These are phyloP conservation scores for Candida pini DNA, from an alignment of 805 yeast species.

Conservation along the genomic window DNA sequence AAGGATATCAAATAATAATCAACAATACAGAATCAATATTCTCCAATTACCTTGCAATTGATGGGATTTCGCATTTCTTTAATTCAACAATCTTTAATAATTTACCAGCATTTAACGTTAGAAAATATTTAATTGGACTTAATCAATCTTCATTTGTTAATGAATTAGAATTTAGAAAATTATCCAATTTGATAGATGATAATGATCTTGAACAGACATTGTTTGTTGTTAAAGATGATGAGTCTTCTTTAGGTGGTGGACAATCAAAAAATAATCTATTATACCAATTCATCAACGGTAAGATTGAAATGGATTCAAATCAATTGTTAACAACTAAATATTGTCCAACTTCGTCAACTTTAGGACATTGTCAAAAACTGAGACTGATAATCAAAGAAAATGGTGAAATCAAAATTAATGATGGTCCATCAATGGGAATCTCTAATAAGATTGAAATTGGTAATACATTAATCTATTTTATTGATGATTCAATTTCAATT, in stretches of 20 bases:
- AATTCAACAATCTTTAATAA: conserved; percentile 23
- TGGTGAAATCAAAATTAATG: conserved; percentile 42
- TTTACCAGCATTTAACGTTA: conserved; percentile 39
- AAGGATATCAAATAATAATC: conserved; percentile 32
- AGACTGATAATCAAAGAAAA: conserved; percentile 34
- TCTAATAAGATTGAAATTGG: conserved; percentile 46
- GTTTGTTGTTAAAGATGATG: conserved; percentile 40
- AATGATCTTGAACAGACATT: conserved; percentile 49
- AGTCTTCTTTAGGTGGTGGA: conserved; percentile 26
- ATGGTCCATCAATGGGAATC: conserved; percentile 41
- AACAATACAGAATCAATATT: conserved; percentile 25
- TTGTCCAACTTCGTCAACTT: conserved; percentile 42
- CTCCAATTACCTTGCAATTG: conserved; percentile 38
- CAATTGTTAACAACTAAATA: conserved; percentile 44
- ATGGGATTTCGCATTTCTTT: conserved; percentile 48
- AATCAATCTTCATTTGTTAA: conserved; percentile 59
- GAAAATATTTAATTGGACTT: conserved; percentile 54
- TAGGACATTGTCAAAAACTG: conserved; percentile 64
- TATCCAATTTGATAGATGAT: conserved; percentile 54
- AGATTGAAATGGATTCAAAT: conserved; percentile 33
- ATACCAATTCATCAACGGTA: conserved; percentile 59
- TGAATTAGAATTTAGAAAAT: conserved; percentile 59
- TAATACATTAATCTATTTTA: conserved; percentile 59
- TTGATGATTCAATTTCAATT: conserved; percentile 52
- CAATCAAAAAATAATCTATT: conserved; percentile 33